Evolutionary conservation across 1,139 yeast genomes (phyloP).

Genomic region (Suhomyces maxii): DNA sequence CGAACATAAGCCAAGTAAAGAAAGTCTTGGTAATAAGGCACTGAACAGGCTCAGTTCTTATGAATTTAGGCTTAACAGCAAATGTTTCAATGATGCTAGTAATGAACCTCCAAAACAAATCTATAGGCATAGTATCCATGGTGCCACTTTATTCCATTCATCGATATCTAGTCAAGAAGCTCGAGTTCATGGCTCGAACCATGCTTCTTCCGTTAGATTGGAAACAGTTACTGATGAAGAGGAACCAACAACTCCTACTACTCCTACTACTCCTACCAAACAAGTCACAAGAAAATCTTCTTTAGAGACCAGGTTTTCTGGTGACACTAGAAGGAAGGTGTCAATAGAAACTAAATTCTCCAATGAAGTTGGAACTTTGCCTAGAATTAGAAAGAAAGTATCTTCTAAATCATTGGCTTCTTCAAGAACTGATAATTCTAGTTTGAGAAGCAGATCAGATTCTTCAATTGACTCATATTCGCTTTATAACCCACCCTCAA

Average conservation of each 20-base stretch:
- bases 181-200: not conserved
- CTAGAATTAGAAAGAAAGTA: not conserved
- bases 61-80: not conserved
- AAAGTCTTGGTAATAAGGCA: too few species aligned
- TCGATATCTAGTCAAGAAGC: not conserved
- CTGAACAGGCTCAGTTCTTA: not conserved
- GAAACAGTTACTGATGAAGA: constrained; percentile 4
- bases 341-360: not conserved
- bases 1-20: too few species aligned
- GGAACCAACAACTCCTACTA: constrained; percentile 5
- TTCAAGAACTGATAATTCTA: not conserved
- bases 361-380: not conserved
- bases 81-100: not conserved
- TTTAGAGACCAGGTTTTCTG: not conserved
- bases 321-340: not conserved
- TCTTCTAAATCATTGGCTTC: not conserved
- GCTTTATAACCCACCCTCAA: not conserved
- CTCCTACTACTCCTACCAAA: not conserved
- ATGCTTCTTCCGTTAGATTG: not conserved
- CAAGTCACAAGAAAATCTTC: not conserved
- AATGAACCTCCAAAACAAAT: not conserved
- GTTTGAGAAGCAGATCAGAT: not conserved
- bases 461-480: not conserved
- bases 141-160: constrained; percentile 1
- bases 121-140: constrained; percentile 4